Percentiles rank a stretch among this genome's conserved stretches.
Evolutionary conservation across 1,139 yeast species (phyloP).

Genomic region (Eremothecium gossypii): DNA sequence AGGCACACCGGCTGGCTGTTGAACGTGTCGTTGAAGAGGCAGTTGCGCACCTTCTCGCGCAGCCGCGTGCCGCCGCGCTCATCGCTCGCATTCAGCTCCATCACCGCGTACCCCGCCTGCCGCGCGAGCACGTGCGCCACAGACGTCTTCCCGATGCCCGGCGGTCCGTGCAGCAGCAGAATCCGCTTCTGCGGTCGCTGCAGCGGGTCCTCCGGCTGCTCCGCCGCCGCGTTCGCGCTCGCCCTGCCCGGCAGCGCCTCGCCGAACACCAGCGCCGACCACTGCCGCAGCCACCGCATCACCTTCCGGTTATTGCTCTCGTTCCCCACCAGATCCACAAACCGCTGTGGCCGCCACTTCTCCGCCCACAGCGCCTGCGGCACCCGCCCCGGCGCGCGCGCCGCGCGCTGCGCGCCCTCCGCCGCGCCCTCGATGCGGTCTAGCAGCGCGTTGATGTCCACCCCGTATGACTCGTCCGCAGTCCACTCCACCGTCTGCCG

Average conservation of each 20-base stretch:
- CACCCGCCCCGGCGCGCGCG: neutral
- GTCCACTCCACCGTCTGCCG: conserved; percentile 14
- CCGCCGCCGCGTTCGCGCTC: conserved; percentile 5
- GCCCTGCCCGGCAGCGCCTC: conserved; percentile 28
- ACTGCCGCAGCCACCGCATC: conserved; percentile 70
- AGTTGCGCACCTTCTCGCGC: conserved; percentile 55
- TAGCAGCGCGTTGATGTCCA: conserved; percentile 30
- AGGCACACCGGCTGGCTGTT: conserved; percentile 63
- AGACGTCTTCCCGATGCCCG: conserved; percentile 93
- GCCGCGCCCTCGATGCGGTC: conserved; percentile 23
- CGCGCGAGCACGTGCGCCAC: conserved; percentile 77
- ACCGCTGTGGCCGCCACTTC: conserved; percentile 69
- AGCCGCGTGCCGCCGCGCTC: conserved; percentile 54
- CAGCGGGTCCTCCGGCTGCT: conserved; percentile 38
- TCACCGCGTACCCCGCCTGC: conserved; percentile 71
- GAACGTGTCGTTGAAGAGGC: conserved; percentile 55
- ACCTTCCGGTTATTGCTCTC: conserved; percentile 67
- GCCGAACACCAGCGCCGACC: conserved; percentile 65
- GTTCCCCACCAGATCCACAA: conserved; percentile 71
- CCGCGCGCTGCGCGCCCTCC: neutral
- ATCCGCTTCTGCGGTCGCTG: conserved; percentile 68
- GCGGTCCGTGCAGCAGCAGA: conserved; percentile 78
- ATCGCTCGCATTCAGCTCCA: conserved; percentile 89
- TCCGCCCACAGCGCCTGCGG: conserved; percentile 54
- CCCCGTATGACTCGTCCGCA: conserved; percentile 30